Percentiles rank a stretch among this genome's conserved stretches.
These are phyloP conservation scores for Heteromeles arbutifolia DNA, from an alignment of 306 rosid species.

Conservation along the genomic window DNA sequence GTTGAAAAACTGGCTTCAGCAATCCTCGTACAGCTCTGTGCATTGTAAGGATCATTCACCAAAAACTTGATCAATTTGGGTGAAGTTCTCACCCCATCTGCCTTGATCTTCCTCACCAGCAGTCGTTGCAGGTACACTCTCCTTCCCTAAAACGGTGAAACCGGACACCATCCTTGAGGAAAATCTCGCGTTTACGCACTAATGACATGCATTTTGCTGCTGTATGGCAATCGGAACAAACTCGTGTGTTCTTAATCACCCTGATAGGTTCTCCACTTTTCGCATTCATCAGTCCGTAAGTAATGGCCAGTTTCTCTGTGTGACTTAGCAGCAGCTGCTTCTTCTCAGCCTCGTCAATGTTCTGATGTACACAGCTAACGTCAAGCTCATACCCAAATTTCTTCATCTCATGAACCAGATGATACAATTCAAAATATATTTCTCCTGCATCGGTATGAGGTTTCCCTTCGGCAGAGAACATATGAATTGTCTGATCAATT, in stretches of 20 bases:
- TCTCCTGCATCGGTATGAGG: constrained; percentile 52
- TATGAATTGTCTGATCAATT: constrained; percentile 38
- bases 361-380: constrained; percentile 46
- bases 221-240: constrained; percentile 55
- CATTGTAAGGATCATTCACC: not conserved
- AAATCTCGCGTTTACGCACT: constrained; percentile 36
- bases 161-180: constrained; percentile 47
- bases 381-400: constrained; percentile 53
- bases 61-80: not conserved
- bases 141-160: constrained; percentile 64
- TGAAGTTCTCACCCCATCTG: not conserved
- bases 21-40: not conserved
- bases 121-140: constrained; percentile 56
- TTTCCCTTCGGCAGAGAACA: constrained; percentile 48
- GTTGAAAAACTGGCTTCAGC: not conserved
- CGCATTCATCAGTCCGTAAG: constrained; percentile 52
- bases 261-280: constrained; percentile 45
- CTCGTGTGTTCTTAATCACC: constrained; percentile 57
- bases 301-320: constrained; percentile 68
- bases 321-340: constrained; percentile 56
- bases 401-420: constrained; percentile 41
- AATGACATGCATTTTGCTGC: constrained; percentile 57
- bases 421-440: constrained; percentile 53
- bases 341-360: constrained; percentile 45
- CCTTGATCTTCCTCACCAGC: constrained; percentile 31